Evolutionary conservation across 257 asterid genomes (phyloP).

Genomic region (Gentiana straminea): DNA sequence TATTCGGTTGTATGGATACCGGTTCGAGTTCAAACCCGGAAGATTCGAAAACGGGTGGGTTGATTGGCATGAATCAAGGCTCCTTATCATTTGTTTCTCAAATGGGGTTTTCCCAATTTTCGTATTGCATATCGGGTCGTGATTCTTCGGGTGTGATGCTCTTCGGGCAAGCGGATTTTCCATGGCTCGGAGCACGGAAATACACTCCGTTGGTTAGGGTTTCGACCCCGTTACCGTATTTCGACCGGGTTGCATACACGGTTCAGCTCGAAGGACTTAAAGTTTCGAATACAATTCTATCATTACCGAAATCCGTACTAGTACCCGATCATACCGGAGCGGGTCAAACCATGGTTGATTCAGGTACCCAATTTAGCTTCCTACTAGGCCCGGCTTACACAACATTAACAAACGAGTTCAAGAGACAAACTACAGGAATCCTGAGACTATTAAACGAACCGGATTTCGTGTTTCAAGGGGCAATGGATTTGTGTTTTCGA

Average conservation of each 20-base stretch:
- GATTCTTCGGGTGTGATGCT: constrained; percentile 54
- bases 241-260: constrained; percentile 66
- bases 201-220: constrained; percentile 57
- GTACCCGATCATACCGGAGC: constrained; percentile 83
- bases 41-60: constrained; percentile 44
- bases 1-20: constrained; percentile 78
- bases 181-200: constrained; percentile 38
- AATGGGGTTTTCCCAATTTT: constrained; percentile 44
- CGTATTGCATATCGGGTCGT: constrained; percentile 66
- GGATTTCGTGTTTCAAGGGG: constrained; percentile 63
- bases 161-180: constrained; percentile 44
- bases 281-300: constrained; percentile 33
- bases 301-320: constrained; percentile 34
- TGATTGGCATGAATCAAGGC: constrained; percentile 80
- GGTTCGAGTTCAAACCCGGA: constrained; percentile 53
- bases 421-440: constrained; percentile 36
- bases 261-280: constrained; percentile 58
- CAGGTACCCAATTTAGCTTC: constrained; percentile 80
- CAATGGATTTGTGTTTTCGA: constrained; percentile 64
- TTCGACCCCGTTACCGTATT: constrained; percentile 52
- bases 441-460: constrained; percentile 34
- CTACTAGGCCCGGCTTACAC: constrained; percentile 52
- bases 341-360: constrained; percentile 83
- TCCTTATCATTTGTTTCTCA: constrained; percentile 56
- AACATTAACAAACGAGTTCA: constrained; percentile 42